Evolutionary conservation across 2,329 filamentous ascomycete species (phyloP), one percentile per base, ranked within the genome.

Genomic region (Sclerotinia sclerotiorum): DNA sequence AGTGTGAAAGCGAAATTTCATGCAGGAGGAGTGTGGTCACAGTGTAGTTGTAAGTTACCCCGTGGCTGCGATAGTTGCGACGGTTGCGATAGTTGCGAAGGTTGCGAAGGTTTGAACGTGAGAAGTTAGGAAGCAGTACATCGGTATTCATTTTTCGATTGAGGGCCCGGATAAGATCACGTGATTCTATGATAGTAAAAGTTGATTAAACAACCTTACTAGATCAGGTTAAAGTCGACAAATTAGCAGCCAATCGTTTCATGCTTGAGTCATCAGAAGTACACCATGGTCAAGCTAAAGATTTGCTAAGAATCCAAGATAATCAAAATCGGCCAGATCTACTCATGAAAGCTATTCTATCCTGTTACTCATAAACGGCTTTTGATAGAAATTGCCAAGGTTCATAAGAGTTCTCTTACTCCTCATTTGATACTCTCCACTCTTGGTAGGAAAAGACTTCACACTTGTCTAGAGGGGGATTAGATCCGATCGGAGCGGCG

Each of bases 91-190:
- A 19, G 35, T 57, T 62, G 39, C 46, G n/a, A 51, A 63, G 46
- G 39, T 62, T n/a, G n/a, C n/a, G n/a, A n/a, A n/a, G n/a, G n/a
- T 39, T 51, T 46, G 46, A 63, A 63, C 46, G 29, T 51, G n/a
- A 39, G 32, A 27, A 62, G 32, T n/a, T 21, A 39, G 21, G 60
- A 39, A 51, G 60, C 46, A 63, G 60, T 24, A 49, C 29, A 62
- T 51, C 46, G 48, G 46, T 46, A 63, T 51, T 51, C 24, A 49
- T 63, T 63, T 63, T 63, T 63, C 27, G 58, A 61, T 61, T 19
- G 60, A 39, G 15, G 46, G 21, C 13, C 46, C 29, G 60, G 60
- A 63, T 63, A 63, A 63, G 21, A 17, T 51, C 60, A 63, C 60
- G 60, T 63, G 60, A 51, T 2, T 6, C 0, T 1, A 1, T 29